phyloP scores from a whole-genome alignment of 2,329 filamentous ascomycete genomes.

The Xylariaceae sp. region DNA sequence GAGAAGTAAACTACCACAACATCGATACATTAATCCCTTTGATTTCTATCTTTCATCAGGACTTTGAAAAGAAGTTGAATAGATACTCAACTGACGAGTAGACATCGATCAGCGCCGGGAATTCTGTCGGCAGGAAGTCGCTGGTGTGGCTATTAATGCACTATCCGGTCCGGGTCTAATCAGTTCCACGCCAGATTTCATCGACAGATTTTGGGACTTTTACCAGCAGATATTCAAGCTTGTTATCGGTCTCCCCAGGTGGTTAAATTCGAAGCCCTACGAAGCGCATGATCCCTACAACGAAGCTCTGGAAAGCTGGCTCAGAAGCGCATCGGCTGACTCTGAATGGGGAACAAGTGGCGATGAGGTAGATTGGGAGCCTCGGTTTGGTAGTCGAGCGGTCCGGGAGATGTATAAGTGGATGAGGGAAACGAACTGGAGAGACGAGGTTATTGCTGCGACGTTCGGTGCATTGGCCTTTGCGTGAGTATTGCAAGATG shows the following conservation, averaged over 20 bases:
- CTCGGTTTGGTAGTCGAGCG: conserved; percentile 6
- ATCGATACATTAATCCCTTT: not conserved
- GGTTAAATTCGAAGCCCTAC: not conserved
- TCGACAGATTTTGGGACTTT: conserved; percentile 8
- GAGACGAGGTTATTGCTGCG: conserved; percentile 1
- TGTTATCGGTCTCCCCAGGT: conserved; percentile 1
- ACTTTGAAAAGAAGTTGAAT: not conserved
- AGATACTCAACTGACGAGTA: not conserved
- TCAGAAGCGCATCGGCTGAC: not conserved
- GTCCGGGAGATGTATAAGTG: conserved; percentile 3
- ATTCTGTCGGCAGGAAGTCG: not conserved
- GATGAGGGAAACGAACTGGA: conserved; percentile 8
- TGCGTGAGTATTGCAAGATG: not conserved
- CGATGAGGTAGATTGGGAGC: conserved; percentile 6
- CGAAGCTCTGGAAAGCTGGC: conserved; percentile 2
- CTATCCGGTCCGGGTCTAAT: conserved; percentile 2
- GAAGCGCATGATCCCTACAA: conserved; percentile 3
- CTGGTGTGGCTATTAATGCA: not conserved
- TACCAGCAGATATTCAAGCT: conserved; percentile 34
- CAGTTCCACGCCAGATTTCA: conserved; percentile 2
- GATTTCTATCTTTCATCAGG: not conserved
- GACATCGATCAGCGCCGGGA: not conserved
- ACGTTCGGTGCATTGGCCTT: not conserved
- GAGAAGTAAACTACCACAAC: no score
- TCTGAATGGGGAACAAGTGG: conserved; percentile 1